Evolutionary conservation across 805 yeast genomes (phyloP), one percentile per base, ranked within the genome.

Genomic region (Candida wancherniae): DNA sequence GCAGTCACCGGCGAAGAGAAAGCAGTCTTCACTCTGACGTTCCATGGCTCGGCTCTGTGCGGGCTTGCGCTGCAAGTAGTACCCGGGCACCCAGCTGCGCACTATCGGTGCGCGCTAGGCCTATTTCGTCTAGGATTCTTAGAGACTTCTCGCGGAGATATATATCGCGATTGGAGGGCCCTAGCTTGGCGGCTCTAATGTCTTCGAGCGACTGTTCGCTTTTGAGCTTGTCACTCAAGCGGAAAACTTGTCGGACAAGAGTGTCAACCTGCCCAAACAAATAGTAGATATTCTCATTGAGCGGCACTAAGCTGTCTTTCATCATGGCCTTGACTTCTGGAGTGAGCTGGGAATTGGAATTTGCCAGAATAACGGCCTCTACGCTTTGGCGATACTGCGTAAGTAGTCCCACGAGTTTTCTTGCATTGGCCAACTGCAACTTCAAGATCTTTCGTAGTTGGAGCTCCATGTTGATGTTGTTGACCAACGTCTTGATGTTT

Each of bases 251-350:
- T 5, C 31, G 40, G 5, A 62, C 48, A 35, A 64, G 53, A n/a
- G 50, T 64, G 19, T 60, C 57, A 6, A 65, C 67, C 41, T 72
- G 74, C 13, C 57, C 53, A 6, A 70, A 42, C 21, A 73, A 40
- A 38, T 67, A 73, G 42, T 61, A 58, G 9, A 73, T 45, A 5
- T 69, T 65, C 34, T 73, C 77, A 33, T 66, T 66, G 11, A 73
- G 39, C 3, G 77, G 77, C 9, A 65, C 54, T 15, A 71, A 46
- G 14, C 29, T 34, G 6, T 60, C 43, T 27, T 54, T 57, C 19
- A 67, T 37, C 3, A 58, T 52, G 12, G 35, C 44, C 13, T 50
- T 45, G 1, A 54, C 45, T 9, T 50, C 50, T 6, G 42, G 39
- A 6, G 54, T 39, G 9, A 57, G 37, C n/a, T 31, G 29, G 5